Evolutionary conservation across 768 basidiomycete genomes (phyloP).

Genomic region (Russula emetica): DNA sequence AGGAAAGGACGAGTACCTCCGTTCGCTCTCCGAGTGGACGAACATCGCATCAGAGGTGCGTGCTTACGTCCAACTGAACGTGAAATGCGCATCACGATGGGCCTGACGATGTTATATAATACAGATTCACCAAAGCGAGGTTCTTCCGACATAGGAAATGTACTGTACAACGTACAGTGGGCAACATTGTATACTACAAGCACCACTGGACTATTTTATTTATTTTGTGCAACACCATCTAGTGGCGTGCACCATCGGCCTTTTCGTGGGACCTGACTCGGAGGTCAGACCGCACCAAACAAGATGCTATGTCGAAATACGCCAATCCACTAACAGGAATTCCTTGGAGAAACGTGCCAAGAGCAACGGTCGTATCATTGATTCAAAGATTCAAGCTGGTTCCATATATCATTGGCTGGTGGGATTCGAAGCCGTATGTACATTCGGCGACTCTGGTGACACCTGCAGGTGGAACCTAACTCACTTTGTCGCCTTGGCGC

Average conservation of each 20-base stretch:
- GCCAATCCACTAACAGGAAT: neutral
- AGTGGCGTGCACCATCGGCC: neutral
- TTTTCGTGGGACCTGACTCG: no score
- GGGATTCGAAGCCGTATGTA: no score
- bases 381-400: no score
- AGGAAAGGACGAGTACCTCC: conserved; percentile 64
- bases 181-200: neutral
- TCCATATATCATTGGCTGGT: no score
- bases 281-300: no score
- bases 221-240: neutral
- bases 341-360: neutral
- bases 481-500: no score
- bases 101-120: neutral
- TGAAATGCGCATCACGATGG: neutral
- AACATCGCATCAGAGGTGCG: conserved; percentile 57
- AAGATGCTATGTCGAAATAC: neutral
- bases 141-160: neutral
- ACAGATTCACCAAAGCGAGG: conserved; percentile 15
- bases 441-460: no score
- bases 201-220: neutral
- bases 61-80: conserved; percentile 33
- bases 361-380: no score
- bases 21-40: conserved; percentile 69
- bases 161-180: neutral
- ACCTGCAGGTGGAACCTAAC: no score